Evolutionary conservation across 768 basidiomycete species (phyloP), one percentile per base, ranked within the genome.

Genomic region (Agrocybe pediades): DNA sequence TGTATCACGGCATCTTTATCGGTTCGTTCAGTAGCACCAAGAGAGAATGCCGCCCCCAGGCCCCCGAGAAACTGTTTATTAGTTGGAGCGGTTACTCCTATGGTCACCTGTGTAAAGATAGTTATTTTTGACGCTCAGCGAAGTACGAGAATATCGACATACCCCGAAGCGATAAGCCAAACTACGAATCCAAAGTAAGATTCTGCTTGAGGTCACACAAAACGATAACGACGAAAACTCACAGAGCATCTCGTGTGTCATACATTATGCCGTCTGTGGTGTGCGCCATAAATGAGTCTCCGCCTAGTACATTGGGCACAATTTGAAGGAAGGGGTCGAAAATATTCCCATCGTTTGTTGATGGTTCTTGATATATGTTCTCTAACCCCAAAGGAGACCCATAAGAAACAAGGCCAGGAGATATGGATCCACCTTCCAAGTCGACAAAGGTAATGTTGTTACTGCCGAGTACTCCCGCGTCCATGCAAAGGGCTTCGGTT

Each of bases 261-360:
- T 86, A 91, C 43, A 81, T 70, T n/a, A 90, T 74, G 0, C 90
- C 89, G 66, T 93, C 91, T 0, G 76, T 80, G n/a, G 87, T 90
- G 29, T 80, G 79, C 8, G 84, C 70, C n/a, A 90, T 60, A 0
- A 74, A 71, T 21, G 67, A 70, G n/a, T 74, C 68, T 5, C 83
- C 86, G 17, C 78, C 80, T 6, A 85, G 44, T 24, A 88, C 68
- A 23, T 64, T 61, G 2, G 86, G 85, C 49, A 81, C 64, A 20
- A 65, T 57, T 36, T 70, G 66, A n/a, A 55, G 57, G 26, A 86
- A 65, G 24, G 87, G 80, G 55, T 88, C 87, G 46, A 74, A 76
- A 9, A 83, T 74, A 1, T 60, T 52, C 2, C 92, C 92, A 64
- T 94, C 90, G 36, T 74, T 80, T 0, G 91, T 93, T 2, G 84